Base-by-base conservation (phyloP, 2,329 filamentous ascomycete genomes). In the Xylaria sp. region DNA sequence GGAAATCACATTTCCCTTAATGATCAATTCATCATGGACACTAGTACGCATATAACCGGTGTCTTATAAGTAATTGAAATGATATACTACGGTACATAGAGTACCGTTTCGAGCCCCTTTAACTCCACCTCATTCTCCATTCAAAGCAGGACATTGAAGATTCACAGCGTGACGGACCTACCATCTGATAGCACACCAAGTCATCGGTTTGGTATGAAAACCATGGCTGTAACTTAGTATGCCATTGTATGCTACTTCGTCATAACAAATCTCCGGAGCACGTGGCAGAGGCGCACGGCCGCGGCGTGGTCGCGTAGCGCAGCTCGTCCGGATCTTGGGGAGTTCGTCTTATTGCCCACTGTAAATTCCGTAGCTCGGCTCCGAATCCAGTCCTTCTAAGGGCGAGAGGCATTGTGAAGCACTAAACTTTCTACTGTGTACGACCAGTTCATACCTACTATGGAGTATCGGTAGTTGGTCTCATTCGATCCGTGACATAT, bases 371-470 rank as follows among this genome's bases (percentile, higher is more conserved):
- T 36, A n/a, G 17, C 9, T 33, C 31, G 20, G 50, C 31, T 54
- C 20, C 11, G 13, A 13, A 15, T 49, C 39, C 20, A 58, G 54
- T 13, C 49, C 15, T 38, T 25, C 22, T 5, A 10, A 59, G 22
- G 56, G 29, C 31, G 44, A 39, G 44, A 49, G 39, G 56, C 31
- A 5, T 59, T 38, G 15, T 25, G 44, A 59, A n/a, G n/a, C n/a
- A n/a, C n/a, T n/a, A n/a, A n/a, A n/a, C n/a, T n/a, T n/a, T n/a
- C n/a, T n/a, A n/a, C n/a, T n/a, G n/a, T n/a, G n/a, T n/a, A n/a
- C n/a, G n/a, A n/a, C n/a, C n/a, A n/a, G n/a, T n/a, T n/a, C 36
- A 39, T 11, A 39, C 9, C 9, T 17, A 39, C 36, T 2, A 17
- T 44, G 7, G 5, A n/a, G 15, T 44, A n/a, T n/a, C 13, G n/a